Percentiles rank a stretch among this genome's conserved stretches.
phyloP scores from a whole-genome alignment of 176 grass and related monocot genomes.

The Avena sativa region DNA sequence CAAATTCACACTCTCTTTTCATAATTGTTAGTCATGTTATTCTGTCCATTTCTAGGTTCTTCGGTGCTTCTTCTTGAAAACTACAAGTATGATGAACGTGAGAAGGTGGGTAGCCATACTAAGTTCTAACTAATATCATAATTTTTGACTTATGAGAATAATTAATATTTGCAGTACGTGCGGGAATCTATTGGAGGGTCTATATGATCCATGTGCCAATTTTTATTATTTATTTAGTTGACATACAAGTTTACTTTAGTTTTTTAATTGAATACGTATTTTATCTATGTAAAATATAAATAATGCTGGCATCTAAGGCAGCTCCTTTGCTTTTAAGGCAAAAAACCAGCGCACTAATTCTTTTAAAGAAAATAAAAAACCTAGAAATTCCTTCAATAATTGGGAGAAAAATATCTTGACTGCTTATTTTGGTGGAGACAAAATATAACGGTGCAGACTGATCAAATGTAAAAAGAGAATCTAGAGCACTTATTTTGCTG shows the following conservation, averaged over 20 bases:
- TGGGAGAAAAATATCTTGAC: neutral
- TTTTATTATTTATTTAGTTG: neutral
- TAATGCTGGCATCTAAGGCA: neutral
- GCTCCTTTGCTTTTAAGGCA: neutral
- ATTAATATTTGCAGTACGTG: neutral
- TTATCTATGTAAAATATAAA: neutral
- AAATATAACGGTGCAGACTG: neutral
- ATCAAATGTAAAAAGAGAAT: neutral
- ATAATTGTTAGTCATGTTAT: neutral
- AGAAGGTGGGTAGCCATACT: neutral
- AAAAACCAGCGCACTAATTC: neutral
- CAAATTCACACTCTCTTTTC: neutral
- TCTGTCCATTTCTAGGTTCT: neutral
- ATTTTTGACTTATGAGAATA: neutral
- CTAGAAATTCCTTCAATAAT: neutral
- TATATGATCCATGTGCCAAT: neutral
- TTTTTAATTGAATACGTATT: neutral
- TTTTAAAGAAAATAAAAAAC: neutral
- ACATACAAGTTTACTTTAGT: neutral
- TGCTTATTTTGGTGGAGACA: no score
- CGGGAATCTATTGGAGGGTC: neutral
- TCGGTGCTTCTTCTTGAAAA: neutral
- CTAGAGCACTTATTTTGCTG: neutral
- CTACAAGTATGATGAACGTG: neutral
- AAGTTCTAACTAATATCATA: neutral